Percentiles rank a stretch among this genome's conserved stretches.
These are phyloP conservation scores for Eucalyptus dawsonii DNA, from an alignment of 345 rosid genomes.

Conservation along the genomic window DNA sequence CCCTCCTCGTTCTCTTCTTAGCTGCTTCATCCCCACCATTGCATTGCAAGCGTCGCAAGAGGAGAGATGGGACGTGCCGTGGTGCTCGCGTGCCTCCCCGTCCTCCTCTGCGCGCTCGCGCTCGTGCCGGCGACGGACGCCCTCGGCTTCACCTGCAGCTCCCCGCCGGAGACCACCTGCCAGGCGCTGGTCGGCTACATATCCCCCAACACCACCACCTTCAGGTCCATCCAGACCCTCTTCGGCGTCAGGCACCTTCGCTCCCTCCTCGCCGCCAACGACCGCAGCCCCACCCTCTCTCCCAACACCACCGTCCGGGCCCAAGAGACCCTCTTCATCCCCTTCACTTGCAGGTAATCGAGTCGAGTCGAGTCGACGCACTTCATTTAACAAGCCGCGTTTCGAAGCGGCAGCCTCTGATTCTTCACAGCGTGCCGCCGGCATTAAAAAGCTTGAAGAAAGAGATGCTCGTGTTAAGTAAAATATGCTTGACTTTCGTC, in stretches of 20 bases:
- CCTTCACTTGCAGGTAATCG: slow-evolving; percentile 35
- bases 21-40: background rate
- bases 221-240: slow-evolving; percentile 23
- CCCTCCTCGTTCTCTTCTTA: background rate
- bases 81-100: background rate
- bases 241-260: slow-evolving; percentile 27
- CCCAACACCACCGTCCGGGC: background rate
- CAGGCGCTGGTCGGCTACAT: slow-evolving; percentile 38
- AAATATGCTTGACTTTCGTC: background rate
- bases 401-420: background rate
- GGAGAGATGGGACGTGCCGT: background rate
- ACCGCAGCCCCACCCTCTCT: slow-evolving; percentile 21
- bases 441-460: background rate
- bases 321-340: slow-evolving; percentile 21
- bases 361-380: background rate
- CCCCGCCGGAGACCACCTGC: slow-evolving; percentile 4
- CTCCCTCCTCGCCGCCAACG: slow-evolving; percentile 48
- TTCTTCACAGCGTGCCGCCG: background rate
- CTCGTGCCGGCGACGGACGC: background rate
- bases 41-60: background rate
- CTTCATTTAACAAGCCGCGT: background rate
- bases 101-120: background rate
- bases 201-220: slow-evolving; percentile 32
- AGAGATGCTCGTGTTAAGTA: background rate
- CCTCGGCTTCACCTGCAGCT: slow-evolving; percentile 30